These are phyloP conservation scores for Saxispiralis lemnorum DNA, from an alignment of 495 filamentous ascomycete genomes.

Conservation along the genomic window DNA sequence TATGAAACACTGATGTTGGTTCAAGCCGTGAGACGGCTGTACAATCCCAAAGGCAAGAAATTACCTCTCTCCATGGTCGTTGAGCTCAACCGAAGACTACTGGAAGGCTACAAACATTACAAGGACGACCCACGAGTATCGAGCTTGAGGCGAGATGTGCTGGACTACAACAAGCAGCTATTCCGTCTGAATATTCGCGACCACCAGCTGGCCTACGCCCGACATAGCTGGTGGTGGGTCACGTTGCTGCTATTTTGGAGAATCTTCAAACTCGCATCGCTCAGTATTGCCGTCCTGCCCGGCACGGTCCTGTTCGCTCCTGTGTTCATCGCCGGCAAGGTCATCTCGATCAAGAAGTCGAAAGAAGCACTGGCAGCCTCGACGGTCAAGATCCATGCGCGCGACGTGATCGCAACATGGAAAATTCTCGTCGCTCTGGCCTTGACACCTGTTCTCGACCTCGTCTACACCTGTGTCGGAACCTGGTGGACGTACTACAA, in stretches of 20 bases:
- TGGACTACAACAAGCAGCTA: slow-evolving; percentile 76
- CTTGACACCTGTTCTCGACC: slow-evolving; percentile 73
- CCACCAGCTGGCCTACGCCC: slow-evolving; percentile 89
- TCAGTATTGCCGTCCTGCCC: slow-evolving; percentile 69
- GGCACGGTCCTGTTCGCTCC: slow-evolving; percentile 77
- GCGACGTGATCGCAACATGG: slow-evolving; percentile 96
- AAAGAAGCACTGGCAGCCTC: slow-evolving; percentile 79
- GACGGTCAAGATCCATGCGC: slow-evolving; percentile 81
- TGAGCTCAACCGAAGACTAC: slow-evolving; percentile 83
- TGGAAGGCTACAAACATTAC: slow-evolving; percentile 81
- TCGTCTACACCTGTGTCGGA: slow-evolving; percentile 54
- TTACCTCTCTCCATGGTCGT: slow-evolving; percentile 86
- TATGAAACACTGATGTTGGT: slow-evolving; percentile 95
- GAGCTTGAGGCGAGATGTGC: slow-evolving; percentile 57
- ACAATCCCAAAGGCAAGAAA: slow-evolving; percentile 87
- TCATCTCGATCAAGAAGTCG: slow-evolving; percentile 81
- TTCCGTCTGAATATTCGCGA: slow-evolving; percentile 73
- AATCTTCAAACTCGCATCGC: slow-evolving; percentile 50
- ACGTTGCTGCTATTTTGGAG: slow-evolving; percentile 65
- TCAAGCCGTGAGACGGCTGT: slow-evolving; percentile 83
- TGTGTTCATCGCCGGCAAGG: slow-evolving; percentile 76
- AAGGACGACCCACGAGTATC: slow-evolving; percentile 80
- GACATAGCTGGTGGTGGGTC: slow-evolving; percentile 57
- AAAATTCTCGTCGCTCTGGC: slow-evolving; percentile 85
- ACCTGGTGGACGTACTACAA: slow-evolving; percentile 66